A percentile compares a stretch with the other conserved stretches of the same genome.
Evolutionary conservation across 1,139 yeast species (phyloP).

Genomic region (Kodamaea arcana): DNA sequence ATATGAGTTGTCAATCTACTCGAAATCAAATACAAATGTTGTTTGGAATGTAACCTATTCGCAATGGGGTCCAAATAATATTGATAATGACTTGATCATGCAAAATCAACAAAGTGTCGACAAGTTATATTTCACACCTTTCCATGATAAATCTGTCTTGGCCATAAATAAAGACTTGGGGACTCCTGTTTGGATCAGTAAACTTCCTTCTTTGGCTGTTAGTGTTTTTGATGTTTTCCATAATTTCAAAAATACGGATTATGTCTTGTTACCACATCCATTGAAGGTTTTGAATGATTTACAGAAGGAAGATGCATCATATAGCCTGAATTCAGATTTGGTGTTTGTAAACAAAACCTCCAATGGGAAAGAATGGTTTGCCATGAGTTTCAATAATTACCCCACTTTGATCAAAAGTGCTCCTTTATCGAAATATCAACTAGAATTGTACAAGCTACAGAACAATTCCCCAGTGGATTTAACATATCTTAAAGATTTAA

Average conservation of each 20-base stretch:
- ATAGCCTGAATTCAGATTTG: constrained; percentile 28
- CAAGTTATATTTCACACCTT: constrained; percentile 75
- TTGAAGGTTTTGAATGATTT: constrained; percentile 39
- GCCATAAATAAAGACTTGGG: constrained; percentile 65
- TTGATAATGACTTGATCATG: constrained; percentile 64
- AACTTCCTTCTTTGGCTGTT: constrained; percentile 63
- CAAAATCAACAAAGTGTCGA: constrained; percentile 57
- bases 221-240: constrained; percentile 68
- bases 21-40: constrained; percentile 54
- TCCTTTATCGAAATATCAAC: constrained; percentile 59
- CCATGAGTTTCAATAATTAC: constrained; percentile 70
- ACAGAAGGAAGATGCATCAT: constrained; percentile 23
- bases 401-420: constrained; percentile 83
- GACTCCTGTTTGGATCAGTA: constrained; percentile 76
- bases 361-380: constrained; percentile 72
- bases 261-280: constrained; percentile 64
- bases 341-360: constrained; percentile 66
- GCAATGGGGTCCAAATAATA: constrained; percentile 89
- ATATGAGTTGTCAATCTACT: constrained; percentile 44
- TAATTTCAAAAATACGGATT: constrained; percentile 26
- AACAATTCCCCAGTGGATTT: constrained; percentile 12
- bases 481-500: constrained; percentile 16
- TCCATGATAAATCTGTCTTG: constrained; percentile 65
- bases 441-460: constrained; percentile 26
- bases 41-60: constrained; percentile 87